Evolutionary conservation across 1,139 yeast species (phyloP).

Genomic region (Yamadazyma buinensis): DNA sequence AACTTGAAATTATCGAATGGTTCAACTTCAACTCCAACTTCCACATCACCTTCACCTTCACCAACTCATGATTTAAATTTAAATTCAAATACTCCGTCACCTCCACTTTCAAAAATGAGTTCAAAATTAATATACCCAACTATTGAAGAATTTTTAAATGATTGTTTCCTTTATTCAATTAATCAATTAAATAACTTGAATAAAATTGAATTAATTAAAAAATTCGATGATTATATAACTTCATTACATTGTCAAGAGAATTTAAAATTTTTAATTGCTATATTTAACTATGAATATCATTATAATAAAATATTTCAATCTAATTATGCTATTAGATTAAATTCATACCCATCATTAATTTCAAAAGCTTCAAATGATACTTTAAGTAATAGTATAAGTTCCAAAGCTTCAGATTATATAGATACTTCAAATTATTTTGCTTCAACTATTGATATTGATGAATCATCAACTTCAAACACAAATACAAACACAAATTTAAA

Average conservation of each 20-base stretch:
- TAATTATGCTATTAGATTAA: slow-evolving; percentile 2
- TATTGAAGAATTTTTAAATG: slow-evolving; percentile 25
- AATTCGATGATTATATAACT: slow-evolving; percentile 18
- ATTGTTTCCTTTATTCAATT: slow-evolving; percentile 22
- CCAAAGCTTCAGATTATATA: slow-evolving; percentile 17
- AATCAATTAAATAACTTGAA: slow-evolving; percentile 15
- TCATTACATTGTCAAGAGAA: slow-evolving; percentile 44
- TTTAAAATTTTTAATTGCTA: slow-evolving; percentile 41
- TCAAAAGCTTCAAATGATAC: slow-evolving; percentile 1
- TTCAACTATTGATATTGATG: slow-evolving; percentile 35
- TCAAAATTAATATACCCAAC: slow-evolving; percentile 12
- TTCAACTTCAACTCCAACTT: not conserved
- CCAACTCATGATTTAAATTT: not conserved
- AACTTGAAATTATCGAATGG: not conserved
- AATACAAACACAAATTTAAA: too few species aligned
- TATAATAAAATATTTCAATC: slow-evolving; percentile 9
- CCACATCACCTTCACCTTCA: slow-evolving; percentile 27
- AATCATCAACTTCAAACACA: slow-evolving; percentile 15
- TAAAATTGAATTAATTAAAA: slow-evolving; percentile 14
- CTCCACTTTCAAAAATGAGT: too few species aligned
- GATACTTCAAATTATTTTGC: slow-evolving; percentile 27
- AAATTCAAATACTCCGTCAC: not conserved
- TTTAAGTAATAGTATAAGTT: slow-evolving; percentile 2
- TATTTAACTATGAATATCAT: slow-evolving; percentile 39
- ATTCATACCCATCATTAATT: slow-evolving; percentile 2